These are phyloP conservation scores for Fomes fomentarius DNA, from an alignment of 1,284 basidiomycete species.

Conservation along the genomic window DNA sequence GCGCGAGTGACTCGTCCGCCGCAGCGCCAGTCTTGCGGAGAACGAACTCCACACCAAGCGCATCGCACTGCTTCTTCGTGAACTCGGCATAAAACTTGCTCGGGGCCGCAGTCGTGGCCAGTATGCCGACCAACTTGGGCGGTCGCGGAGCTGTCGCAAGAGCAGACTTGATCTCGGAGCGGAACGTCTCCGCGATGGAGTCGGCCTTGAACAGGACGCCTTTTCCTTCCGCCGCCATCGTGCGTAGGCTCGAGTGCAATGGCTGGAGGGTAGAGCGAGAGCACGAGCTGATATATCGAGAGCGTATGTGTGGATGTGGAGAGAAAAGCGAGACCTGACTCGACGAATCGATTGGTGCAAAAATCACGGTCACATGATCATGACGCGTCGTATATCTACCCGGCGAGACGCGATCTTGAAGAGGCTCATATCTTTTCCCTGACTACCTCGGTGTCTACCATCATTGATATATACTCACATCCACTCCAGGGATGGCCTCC, in stretches of 20 bases:
- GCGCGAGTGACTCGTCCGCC: constrained; percentile 45
- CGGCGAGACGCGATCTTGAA: not conserved
- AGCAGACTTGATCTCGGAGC: constrained; percentile 63
- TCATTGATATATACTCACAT: not conserved
- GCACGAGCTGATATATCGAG: no score
- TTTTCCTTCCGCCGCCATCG: constrained; percentile 46
- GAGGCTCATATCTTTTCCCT: not conserved
- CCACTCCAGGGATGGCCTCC: not conserved
- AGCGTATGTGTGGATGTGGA: not conserved
- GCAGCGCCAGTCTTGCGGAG: constrained; percentile 76
- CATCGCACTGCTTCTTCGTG: constrained; percentile 89
- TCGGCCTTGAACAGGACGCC: constrained; percentile 80
- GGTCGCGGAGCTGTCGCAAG: constrained; percentile 44
- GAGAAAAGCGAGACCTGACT: constrained; percentile 7
- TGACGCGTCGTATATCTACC: constrained; percentile 6
- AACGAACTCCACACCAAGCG: constrained; percentile 88
- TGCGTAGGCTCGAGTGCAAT: no score
- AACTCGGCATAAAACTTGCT: constrained; percentile 94
- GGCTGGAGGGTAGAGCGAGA: no score
- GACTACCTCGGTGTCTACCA: not conserved
- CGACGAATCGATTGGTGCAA: constrained; percentile 16
- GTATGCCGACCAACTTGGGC: constrained; percentile 90
- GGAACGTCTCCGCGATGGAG: constrained; percentile 66
- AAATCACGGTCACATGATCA: constrained; percentile 23
- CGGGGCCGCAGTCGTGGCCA: constrained; percentile 86